phyloP scores from a whole-genome alignment of 495 filamentous ascomycete genomes.

The Tuber calosporum region DNA sequence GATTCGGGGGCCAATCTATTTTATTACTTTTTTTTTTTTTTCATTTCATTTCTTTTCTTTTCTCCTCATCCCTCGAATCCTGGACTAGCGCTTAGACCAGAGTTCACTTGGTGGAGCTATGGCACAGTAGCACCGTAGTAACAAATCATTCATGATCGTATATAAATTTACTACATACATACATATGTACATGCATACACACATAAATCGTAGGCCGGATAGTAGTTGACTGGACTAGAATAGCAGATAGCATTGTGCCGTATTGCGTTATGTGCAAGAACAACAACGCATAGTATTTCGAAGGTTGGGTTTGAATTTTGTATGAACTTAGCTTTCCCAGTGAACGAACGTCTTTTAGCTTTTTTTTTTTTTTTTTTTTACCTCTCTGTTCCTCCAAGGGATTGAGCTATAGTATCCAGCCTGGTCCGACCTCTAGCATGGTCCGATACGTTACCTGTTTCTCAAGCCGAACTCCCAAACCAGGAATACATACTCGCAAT shows the following conservation, averaged over 20 bases:
- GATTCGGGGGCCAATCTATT: neutral
- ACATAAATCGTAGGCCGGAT: neutral
- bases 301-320: neutral
- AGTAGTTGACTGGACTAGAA: neutral
- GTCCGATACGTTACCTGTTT: neutral
- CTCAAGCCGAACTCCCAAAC: neutral
- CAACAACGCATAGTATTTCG: neutral
- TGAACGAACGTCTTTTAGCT: neutral
- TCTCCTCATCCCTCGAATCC: neutral
- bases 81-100: slow-evolving; percentile 17
- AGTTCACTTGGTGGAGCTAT: slow-evolving; percentile 12
- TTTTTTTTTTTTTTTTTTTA: neutral
- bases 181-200: neutral
- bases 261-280: neutral
- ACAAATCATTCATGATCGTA: neutral
- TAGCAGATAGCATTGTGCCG: neutral
- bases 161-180: neutral
- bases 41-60: slow-evolving; percentile 3
- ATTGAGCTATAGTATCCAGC: neutral
- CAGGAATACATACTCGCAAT: neutral
- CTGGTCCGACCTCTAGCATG: neutral
- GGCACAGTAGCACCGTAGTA: neutral
- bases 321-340: neutral
- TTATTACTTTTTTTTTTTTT: neutral
- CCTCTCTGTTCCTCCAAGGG: neutral